These are phyloP conservation scores for Gilbertella persicaria DNA, from an alignment of 371 early-diverging fungal species.

Conservation along the genomic window DNA sequence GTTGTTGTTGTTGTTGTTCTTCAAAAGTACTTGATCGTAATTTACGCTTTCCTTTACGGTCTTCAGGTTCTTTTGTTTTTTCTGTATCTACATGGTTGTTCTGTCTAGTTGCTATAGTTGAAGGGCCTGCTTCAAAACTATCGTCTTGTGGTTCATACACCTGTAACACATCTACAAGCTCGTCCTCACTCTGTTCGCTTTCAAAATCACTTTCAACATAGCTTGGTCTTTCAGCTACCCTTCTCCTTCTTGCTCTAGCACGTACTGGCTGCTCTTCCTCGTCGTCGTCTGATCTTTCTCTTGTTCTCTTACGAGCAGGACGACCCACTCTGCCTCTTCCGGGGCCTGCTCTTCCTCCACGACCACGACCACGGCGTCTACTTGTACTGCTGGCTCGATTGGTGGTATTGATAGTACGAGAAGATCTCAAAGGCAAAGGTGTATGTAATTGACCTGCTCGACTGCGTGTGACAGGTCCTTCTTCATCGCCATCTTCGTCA, in stretches of 20 bases:
- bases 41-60: conserved; percentile 44
- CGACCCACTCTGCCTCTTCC: conserved; percentile 6
- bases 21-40: conserved; percentile 27
- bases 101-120: conserved; percentile 6
- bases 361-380: conserved; percentile 3
- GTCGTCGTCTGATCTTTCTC: conserved; percentile 32
- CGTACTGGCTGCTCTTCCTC: conserved; percentile 39
- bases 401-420: neutral
- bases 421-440: conserved; percentile 7
- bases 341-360: conserved; percentile 4
- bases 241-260: conserved; percentile 44
- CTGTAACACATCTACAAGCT: conserved; percentile 35
- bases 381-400: conserved; percentile 3
- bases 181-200: conserved; percentile 41
- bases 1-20: conserved; percentile 22
- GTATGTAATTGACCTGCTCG: conserved; percentile 32
- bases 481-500: conserved; percentile 28
- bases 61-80: conserved; percentile 9
- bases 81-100: conserved; percentile 19
- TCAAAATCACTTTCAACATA: conserved; percentile 55
- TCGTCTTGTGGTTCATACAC: conserved; percentile 28
- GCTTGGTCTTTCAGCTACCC: conserved; percentile 33
- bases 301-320: conserved; percentile 20
- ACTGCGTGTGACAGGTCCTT: conserved; percentile 39
- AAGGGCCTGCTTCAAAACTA: conserved; percentile 29